phyloP scores from a whole-genome alignment of 1,139 yeast genomes.

The Scheffersomyces titani region DNA sequence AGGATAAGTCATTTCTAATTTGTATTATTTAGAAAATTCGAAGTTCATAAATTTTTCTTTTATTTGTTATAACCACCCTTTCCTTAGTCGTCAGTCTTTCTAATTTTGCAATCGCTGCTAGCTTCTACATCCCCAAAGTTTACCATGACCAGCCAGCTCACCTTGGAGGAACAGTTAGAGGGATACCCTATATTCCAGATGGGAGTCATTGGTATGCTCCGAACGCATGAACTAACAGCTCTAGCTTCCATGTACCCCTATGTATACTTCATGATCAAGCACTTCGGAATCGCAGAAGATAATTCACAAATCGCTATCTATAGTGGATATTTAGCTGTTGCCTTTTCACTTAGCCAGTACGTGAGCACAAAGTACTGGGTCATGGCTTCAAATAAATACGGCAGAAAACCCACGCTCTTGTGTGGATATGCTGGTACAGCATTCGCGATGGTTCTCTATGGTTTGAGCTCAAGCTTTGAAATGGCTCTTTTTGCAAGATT shows the following conservation, averaged over 20 bases:
- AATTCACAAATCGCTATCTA: constrained; percentile 56
- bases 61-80: no score
- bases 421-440: constrained; percentile 55
- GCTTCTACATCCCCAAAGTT: no score
- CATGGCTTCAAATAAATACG: constrained; percentile 50
- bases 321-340: constrained; percentile 59
- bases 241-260: constrained; percentile 67
- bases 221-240: constrained; percentile 63
- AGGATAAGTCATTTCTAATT: no score
- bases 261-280: constrained; percentile 62
- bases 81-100: no score
- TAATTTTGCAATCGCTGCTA: no score
- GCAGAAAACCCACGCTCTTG: constrained; percentile 55
- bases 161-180: constrained; percentile 5
- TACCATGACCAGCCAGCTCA: neutral
- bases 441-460: constrained; percentile 49
- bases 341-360: constrained; percentile 57
- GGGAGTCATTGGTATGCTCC: constrained; percentile 41
- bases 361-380: constrained; percentile 64
- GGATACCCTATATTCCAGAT: constrained; percentile 58
- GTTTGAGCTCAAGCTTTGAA: constrained; percentile 50
- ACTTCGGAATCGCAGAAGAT: constrained; percentile 51
- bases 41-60: no score
- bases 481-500: constrained; percentile 55
- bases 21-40: no score